Conservation (phyloP, 768 basidiomycete species). For the Inosperma sp. region DNA sequence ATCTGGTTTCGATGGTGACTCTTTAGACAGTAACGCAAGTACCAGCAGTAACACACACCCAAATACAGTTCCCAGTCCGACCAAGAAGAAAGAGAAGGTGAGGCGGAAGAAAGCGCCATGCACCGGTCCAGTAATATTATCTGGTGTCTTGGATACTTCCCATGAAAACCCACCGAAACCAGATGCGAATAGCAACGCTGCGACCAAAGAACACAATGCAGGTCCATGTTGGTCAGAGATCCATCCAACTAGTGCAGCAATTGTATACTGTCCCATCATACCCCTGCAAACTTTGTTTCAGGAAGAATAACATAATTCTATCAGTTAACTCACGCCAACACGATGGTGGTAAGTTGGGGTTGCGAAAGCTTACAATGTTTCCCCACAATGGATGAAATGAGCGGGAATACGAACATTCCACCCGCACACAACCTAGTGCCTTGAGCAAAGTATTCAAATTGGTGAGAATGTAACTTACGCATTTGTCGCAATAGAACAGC, state of each 20-base stretch:
- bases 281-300: constrained; percentile 44
- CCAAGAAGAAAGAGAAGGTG: constrained; percentile 54
- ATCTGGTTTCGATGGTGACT: constrained; percentile 30
- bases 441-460: neutral
- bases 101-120: constrained; percentile 47
- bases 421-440: constrained; percentile 58
- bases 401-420: constrained; percentile 76
- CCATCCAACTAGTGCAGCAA: constrained; percentile 65
- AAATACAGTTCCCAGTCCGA: constrained; percentile 65
- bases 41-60: constrained; percentile 46
- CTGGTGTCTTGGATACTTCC: constrained; percentile 47
- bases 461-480: constrained; percentile 42
- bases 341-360: constrained; percentile 74
- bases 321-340: constrained; percentile 54
- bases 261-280: constrained; percentile 77
- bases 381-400: constrained; percentile 62
- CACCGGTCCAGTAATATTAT: constrained; percentile 34
- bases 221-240: constrained; percentile 66
- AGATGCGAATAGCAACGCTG: constrained; percentile 51
- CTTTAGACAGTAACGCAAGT: neutral
- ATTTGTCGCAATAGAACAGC: constrained; percentile 56
- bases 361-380: constrained; percentile 61
- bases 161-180: constrained; percentile 63
- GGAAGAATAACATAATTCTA: neutral
- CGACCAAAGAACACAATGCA: constrained; percentile 58